phyloP scores from a whole-genome alignment of 2,329 filamentous ascomycete genomes.

The Davidsoniella eucalypti region DNA sequence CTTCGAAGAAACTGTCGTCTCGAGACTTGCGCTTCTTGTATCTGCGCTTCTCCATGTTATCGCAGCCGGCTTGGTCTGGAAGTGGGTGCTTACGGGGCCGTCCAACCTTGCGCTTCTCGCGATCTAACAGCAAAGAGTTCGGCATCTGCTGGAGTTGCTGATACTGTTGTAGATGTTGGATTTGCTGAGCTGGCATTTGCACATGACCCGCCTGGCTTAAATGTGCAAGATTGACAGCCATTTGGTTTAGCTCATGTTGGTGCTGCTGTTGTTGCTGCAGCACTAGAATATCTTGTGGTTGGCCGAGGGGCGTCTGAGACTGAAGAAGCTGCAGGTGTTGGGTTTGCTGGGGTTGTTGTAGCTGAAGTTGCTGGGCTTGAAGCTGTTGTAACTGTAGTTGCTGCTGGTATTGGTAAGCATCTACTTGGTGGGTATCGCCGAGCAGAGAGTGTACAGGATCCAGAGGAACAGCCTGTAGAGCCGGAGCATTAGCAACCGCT shows the following conservation, averaged over 20 bases:
- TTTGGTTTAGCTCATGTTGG: slow-evolving; percentile 5
- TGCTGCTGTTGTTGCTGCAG: slow-evolving; percentile 3
- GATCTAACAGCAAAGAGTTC: slow-evolving; percentile 2
- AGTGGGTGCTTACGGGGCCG: slow-evolving; percentile 47
- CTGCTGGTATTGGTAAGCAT: slow-evolving; percentile 4
- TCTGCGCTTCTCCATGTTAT: slow-evolving; percentile 45
- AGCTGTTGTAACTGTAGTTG: slow-evolving; percentile 1
- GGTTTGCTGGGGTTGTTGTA: slow-evolving; percentile 6
- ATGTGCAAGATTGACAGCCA: slow-evolving; percentile 6
- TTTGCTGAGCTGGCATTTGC: slow-evolving; percentile 3
- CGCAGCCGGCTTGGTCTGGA: slow-evolving; percentile 33
- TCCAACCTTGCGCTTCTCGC: slow-evolving; percentile 48
- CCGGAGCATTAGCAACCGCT: neutral
- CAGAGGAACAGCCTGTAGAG: neutral
- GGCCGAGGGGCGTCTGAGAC: neutral
- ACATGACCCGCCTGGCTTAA: slow-evolving; percentile 4
- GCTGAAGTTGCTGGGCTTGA: slow-evolving; percentile 2
- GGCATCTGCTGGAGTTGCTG: slow-evolving; percentile 2
- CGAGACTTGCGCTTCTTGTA: slow-evolving; percentile 47
- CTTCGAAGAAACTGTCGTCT: slow-evolving; percentile 33
- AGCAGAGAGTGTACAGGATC: slow-evolving; percentile 11
- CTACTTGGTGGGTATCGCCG: neutral
- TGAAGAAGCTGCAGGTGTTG: slow-evolving; percentile 2
- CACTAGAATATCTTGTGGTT: slow-evolving; percentile 1
- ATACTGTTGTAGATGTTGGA: neutral